Base-by-base conservation (phyloP, 495 filamentous ascomycete species). In the Xylaria sp. region DNA sequence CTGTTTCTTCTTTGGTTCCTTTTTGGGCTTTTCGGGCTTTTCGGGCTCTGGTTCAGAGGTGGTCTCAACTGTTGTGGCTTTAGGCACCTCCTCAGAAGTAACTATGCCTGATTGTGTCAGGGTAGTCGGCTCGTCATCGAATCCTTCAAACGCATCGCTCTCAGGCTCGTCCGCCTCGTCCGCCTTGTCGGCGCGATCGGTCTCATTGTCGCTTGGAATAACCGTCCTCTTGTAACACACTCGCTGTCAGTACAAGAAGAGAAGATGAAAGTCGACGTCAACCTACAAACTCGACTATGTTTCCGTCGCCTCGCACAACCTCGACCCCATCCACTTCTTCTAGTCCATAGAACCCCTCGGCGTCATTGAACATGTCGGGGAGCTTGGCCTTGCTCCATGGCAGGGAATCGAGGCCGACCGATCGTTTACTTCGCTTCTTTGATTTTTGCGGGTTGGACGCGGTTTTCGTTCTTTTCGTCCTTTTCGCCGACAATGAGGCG, bases 251-350 rank as follows among this genome's bases (percentile, higher is more conserved):
- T 55, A 74, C 55, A 6, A 44, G 48, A 12, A 33, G 8, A 55
- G 43, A 43, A 0, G 37, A 41, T 9, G 14, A 2, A 50, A 24
- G 69, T 61, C 58, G 15, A 55, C 15, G 35, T 19, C 68, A 72
- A 75, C 81, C 71, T 78, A 91, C 82, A 80, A 89, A 88, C 74
- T 86, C 83, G 21, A 91, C 84, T 7, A 78, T 85, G 19, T 75
- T 74, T 21, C 81, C 74, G 5, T 80, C 81, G 64, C 90, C 85
- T 48, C 83, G 85, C 40, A 97, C 81, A 24, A 99, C 84, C 37
- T 97, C 93, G 0, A 98, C 93, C 53, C 91, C 93, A 9, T 97
- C 93, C 57, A 98, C 89, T 75, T 98, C 96, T 72, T 99, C 95
- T 48, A 99, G 79, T 0, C 96, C 95, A 80, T 90, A 97, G 80